A percentile compares a stretch with the other conserved stretches of the same genome.
phyloP scores from a whole-genome alignment of 1,139 yeast species.

The Scheffersomyces lignicola region DNA sequence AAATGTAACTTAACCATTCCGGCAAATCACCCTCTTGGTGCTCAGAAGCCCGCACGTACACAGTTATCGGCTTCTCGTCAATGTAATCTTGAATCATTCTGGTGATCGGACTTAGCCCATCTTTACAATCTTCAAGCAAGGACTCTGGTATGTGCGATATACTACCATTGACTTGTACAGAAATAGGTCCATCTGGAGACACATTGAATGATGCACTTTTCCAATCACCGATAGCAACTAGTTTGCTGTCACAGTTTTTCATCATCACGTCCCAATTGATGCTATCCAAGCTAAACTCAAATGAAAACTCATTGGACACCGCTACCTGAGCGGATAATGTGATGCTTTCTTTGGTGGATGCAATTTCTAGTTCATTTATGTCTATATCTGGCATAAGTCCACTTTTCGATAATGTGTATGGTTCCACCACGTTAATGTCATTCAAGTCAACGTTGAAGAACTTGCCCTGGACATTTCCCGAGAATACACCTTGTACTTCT shows the following conservation, averaged over 20 bases:
- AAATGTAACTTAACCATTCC: conserved; percentile 25
- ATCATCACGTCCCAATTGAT: conserved; percentile 30
- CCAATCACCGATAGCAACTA: conserved; percentile 27
- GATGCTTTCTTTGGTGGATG: conserved; percentile 7
- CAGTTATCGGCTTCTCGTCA: conserved; percentile 19
- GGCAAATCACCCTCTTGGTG: conserved; percentile 19
- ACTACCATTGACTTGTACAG: conserved; percentile 10
- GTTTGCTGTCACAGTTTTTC: conserved; percentile 22
- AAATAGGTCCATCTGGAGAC: conserved; percentile 16
- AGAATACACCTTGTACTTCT: conserved; percentile 20
- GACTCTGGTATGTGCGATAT: conserved; percentile 18
- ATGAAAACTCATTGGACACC: conserved; percentile 16
- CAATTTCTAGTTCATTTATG: conserved; percentile 8
- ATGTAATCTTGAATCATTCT: conserved; percentile 20
- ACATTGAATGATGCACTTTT: conserved; percentile 16
- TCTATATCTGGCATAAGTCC: conserved; percentile 15
- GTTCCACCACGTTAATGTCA: conserved; percentile 18
- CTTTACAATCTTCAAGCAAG: conserved; percentile 20
- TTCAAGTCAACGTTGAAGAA: conserved; percentile 16
- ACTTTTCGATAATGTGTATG: conserved; percentile 14
- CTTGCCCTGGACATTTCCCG: conserved; percentile 16
- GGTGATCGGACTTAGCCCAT: conserved; percentile 25
- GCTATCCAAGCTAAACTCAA: conserved; percentile 18
- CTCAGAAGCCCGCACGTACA: conserved; percentile 20
- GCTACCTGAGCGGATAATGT: conserved; percentile 9